A percentile compares a stretch with the other conserved stretches of the same genome.
phyloP scores from a whole-genome alignment of 306 rosid species.

The Herpetospermum pedunculosum region DNA sequence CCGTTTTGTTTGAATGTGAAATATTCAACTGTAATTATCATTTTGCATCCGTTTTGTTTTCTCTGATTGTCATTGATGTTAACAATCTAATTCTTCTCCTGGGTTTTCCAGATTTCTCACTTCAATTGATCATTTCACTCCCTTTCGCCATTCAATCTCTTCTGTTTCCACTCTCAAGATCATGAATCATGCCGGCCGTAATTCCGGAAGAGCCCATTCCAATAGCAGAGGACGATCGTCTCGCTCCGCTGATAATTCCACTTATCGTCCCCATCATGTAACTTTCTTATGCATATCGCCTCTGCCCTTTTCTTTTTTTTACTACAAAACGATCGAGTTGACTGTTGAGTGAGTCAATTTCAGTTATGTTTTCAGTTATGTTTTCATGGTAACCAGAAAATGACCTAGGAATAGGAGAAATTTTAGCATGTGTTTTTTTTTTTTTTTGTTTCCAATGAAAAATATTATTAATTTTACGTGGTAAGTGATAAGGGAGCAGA shows the following conservation, averaged over 20 bases:
- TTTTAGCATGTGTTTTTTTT: no score
- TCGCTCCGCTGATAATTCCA: background rate
- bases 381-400: no score
- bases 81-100: background rate
- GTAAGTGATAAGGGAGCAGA: no score
- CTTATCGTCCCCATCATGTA: conserved; percentile 1
- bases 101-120: background rate
- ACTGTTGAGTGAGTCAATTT: background rate
- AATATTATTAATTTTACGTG: no score
- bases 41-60: background rate
- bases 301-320: background rate
- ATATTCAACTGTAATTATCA: background rate
- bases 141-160: background rate
- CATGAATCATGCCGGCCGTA: background rate
- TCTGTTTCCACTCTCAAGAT: background rate
- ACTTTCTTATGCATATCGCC: background rate
- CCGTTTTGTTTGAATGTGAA: background rate
- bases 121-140: background rate
- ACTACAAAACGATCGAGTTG: background rate
- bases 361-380: no score
- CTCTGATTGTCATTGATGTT: background rate
- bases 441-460: no score
- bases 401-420: no score
- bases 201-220: background rate
- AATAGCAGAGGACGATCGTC: background rate